Evolutionary conservation across 148 eudicot species (phyloP).

Genomic region (Rhododendron ovatum): DNA sequence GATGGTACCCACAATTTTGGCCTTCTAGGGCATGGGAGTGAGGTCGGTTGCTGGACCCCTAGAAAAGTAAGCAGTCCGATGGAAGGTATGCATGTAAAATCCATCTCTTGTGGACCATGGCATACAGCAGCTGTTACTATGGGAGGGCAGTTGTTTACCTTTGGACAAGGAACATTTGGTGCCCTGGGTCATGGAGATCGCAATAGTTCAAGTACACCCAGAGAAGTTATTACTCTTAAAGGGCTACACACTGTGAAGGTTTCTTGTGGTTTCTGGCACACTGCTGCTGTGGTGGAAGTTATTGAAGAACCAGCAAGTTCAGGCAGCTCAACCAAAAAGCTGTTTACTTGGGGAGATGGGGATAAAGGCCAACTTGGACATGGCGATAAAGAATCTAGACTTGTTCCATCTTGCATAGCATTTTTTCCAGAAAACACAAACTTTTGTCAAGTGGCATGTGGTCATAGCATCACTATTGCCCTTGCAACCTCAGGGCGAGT

Average conservation of each 20-base stretch:
- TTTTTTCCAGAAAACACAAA: constrained; percentile 36
- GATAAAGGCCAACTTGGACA: constrained; percentile 77
- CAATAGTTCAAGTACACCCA: constrained; percentile 36
- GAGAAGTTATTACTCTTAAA: constrained; percentile 57
- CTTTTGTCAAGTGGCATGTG: constrained; percentile 73
- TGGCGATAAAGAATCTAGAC: constrained; percentile 56
- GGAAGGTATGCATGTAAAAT: constrained; percentile 55
- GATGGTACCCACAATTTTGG: constrained; percentile 50
- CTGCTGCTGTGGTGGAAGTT: constrained; percentile 66
- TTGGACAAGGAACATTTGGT: constrained; percentile 81
- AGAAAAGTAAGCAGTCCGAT: constrained; percentile 48
- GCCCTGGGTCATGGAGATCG: constrained; percentile 76
- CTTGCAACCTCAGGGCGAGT: constrained; percentile 69
- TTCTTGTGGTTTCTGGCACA: constrained; percentile 79
- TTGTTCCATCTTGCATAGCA: constrained; percentile 54
- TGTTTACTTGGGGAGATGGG: constrained; percentile 84
- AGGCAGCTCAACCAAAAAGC: constrained; percentile 42
- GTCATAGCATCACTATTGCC: constrained; percentile 67
- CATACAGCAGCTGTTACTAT: constrained; percentile 62
- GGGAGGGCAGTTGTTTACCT: constrained; percentile 62
- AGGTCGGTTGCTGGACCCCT: constrained; percentile 53
- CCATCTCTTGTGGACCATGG: constrained; percentile 78
- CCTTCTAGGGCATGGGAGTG: constrained; percentile 63
- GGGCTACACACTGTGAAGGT: constrained; percentile 52
- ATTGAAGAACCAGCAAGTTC: constrained; percentile 40